These are phyloP conservation scores for Coemansia nantahalensis DNA, from an alignment of 192 early-diverging fungal genomes.

Conservation along the genomic window DNA sequence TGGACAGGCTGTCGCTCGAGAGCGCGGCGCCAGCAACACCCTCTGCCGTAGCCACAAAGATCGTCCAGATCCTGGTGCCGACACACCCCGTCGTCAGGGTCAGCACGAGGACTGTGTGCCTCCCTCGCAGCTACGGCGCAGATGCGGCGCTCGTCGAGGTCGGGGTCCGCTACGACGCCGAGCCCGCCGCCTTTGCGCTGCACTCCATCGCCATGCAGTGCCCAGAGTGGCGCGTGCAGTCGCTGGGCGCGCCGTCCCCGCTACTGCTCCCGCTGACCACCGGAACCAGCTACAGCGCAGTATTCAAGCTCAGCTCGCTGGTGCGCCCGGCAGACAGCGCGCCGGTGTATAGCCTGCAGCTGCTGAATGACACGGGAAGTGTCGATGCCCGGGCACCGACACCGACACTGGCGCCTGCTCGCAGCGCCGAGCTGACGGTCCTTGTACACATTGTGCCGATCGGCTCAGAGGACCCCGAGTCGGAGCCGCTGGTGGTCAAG, in stretches of 20 bases:
- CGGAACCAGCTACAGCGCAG: conserved; percentile 16
- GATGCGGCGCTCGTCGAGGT: conserved; percentile 29
- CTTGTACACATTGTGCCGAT: background rate
- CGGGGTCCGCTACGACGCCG: conserved; percentile 11
- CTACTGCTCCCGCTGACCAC: conserved; percentile 4
- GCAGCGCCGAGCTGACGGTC: background rate
- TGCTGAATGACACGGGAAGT: conserved; percentile 23
- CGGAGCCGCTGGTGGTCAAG: background rate
- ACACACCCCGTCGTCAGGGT: conserved; percentile 24
- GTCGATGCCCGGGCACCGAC: too few relatives aligned
- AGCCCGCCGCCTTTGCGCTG: conserved; percentile 4
- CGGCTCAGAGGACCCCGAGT: background rate
- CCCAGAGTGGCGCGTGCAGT: conserved; percentile 31
- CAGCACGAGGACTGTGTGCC: conserved; percentile 11
- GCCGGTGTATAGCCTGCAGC: conserved; percentile 4
- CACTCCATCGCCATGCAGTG: conserved; percentile 9
- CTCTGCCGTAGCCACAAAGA: conserved; percentile 1
- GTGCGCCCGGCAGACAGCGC: background rate
- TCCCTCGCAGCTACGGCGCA: conserved; percentile 34
- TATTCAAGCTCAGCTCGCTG: conserved; percentile 18
- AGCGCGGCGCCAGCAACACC: background rate
- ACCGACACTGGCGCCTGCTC: background rate
- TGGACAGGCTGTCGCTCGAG: background rate
- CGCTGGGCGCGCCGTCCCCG: conserved; percentile 5
- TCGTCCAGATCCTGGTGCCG: conserved; percentile 35